These are phyloP conservation scores for Paulownia fortunei DNA, from an alignment of 257 asterid species.

Conservation along the genomic window DNA sequence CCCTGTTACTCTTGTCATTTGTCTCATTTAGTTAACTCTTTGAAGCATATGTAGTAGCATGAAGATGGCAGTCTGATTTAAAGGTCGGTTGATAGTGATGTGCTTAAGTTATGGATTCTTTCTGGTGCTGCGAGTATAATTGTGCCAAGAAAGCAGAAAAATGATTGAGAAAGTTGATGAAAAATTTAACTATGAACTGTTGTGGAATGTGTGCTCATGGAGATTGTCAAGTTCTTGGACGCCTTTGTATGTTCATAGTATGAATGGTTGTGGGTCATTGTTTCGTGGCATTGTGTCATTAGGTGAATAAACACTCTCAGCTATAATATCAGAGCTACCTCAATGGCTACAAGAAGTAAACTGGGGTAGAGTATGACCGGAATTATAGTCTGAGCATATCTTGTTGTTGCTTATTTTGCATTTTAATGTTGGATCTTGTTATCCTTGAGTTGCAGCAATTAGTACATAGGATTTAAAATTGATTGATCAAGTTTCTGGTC, in stretches of 20 bases:
- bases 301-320: neutral
- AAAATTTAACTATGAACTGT: neutral
- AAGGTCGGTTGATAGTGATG: neutral
- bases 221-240: neutral
- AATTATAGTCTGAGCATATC: neutral
- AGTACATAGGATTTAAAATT: constrained; percentile 12
- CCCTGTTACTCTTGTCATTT: neutral
- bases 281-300: neutral
- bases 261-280: neutral
- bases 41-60: neutral
- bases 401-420: neutral
- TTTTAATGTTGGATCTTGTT: constrained; percentile 12
- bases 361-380: neutral
- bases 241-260: neutral
- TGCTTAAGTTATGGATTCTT: neutral
- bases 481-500: constrained; percentile 19
- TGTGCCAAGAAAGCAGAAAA: neutral
- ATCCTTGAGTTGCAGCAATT: neutral
- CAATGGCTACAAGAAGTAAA: constrained; percentile 4
- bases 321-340: neutral
- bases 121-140: neutral
- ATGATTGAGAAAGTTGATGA: neutral
- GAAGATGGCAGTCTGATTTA: constrained; percentile 1
- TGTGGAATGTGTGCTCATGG: neutral
- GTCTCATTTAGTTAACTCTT: constrained; percentile 5